A percentile compares a stretch with the other conserved stretches of the same genome.
phyloP scores from a whole-genome alignment of 2,329 filamentous ascomycete species.

The Talaromyces sp. region DNA sequence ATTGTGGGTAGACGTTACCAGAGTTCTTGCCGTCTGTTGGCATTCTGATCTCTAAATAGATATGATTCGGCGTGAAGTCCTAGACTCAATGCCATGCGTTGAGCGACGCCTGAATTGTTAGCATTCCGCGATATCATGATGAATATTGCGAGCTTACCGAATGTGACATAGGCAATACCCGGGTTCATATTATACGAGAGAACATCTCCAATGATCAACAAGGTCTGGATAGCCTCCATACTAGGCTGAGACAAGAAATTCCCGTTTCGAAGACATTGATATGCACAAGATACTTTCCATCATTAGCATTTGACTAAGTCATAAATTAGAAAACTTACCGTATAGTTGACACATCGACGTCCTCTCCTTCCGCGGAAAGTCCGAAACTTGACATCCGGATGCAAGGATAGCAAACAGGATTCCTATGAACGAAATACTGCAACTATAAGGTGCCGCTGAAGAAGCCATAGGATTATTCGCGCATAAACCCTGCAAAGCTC shows the following conservation, averaged over 20 bases:
- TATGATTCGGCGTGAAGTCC: slow-evolving; percentile 58
- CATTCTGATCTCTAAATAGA: slow-evolving; percentile 48
- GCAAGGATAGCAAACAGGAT: slow-evolving; percentile 59
- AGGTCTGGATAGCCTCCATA: slow-evolving; percentile 58
- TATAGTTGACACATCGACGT: slow-evolving; percentile 62
- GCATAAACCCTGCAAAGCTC: slow-evolving; percentile 34
- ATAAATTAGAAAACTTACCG: slow-evolving; percentile 37
- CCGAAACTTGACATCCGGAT: slow-evolving; percentile 59
- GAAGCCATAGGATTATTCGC: slow-evolving; percentile 40
- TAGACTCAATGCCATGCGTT: slow-evolving; percentile 58
- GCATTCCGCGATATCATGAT: background rate
- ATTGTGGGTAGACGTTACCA: slow-evolving; percentile 31
- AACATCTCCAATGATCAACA: slow-evolving; percentile 60
- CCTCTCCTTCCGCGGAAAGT: slow-evolving; percentile 55
- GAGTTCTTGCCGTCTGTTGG: slow-evolving; percentile 42
- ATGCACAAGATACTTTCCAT: slow-evolving; percentile 56
- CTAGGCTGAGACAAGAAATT: slow-evolving; percentile 61
- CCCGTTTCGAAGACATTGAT: slow-evolving; percentile 61
- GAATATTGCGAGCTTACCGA: slow-evolving; percentile 35
- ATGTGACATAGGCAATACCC: slow-evolving; percentile 59
- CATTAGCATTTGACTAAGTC: slow-evolving; percentile 26
- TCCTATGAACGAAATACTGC: slow-evolving; percentile 56
- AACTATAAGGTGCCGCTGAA: slow-evolving; percentile 50
- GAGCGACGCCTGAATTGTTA: slow-evolving; percentile 48
- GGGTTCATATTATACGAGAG: slow-evolving; percentile 63